These are phyloP conservation scores for Lodderomyces elongisporus DNA, from an alignment of 1,139 yeast genomes.

Conservation along the genomic window DNA sequence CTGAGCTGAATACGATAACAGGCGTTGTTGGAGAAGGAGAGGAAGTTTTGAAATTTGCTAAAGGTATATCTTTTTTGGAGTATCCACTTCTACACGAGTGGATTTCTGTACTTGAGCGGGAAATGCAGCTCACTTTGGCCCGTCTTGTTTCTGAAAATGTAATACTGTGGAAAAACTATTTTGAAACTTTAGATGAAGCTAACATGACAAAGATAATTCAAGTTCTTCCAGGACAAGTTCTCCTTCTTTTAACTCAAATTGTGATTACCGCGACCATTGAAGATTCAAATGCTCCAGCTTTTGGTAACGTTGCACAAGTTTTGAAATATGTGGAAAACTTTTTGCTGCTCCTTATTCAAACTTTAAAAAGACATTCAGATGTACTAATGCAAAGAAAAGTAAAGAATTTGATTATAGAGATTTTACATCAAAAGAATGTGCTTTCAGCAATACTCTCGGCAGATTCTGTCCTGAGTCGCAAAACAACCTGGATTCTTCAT, in stretches of 20 bases:
- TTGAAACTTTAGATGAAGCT: too few species aligned
- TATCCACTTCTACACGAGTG: slow-evolving; percentile 54
- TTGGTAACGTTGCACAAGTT: too few species aligned
- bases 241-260: slow-evolving; percentile 55
- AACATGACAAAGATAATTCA: too few species aligned
- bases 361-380: too few species aligned
- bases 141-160: slow-evolving; percentile 13
- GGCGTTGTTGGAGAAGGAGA: slow-evolving; percentile 61
- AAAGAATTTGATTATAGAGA: slow-evolving; percentile 61
- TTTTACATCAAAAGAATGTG: slow-evolving; percentile 56
- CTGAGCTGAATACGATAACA: slow-evolving; percentile 30
- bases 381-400: slow-evolving; percentile 30
- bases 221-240: slow-evolving; percentile 51
- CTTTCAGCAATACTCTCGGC: slow-evolving; percentile 19
- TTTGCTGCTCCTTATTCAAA: too few species aligned
- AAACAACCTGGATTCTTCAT: slow-evolving; percentile 45
- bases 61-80: slow-evolving; percentile 42
- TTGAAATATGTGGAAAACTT: too few species aligned
- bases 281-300: too few species aligned
- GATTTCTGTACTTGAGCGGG: slow-evolving; percentile 56
- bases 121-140: slow-evolving; percentile 47
- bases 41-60: slow-evolving; percentile 46
- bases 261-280: slow-evolving; percentile 49
- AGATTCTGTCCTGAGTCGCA: slow-evolving; percentile 12
- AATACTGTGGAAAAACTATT: slow-evolving; percentile 7